Percentiles rank a stretch among this genome's conserved stretches.
phyloP scores from a whole-genome alignment of 2,329 filamentous ascomycete species.

The Penicillium capsulatum region DNA sequence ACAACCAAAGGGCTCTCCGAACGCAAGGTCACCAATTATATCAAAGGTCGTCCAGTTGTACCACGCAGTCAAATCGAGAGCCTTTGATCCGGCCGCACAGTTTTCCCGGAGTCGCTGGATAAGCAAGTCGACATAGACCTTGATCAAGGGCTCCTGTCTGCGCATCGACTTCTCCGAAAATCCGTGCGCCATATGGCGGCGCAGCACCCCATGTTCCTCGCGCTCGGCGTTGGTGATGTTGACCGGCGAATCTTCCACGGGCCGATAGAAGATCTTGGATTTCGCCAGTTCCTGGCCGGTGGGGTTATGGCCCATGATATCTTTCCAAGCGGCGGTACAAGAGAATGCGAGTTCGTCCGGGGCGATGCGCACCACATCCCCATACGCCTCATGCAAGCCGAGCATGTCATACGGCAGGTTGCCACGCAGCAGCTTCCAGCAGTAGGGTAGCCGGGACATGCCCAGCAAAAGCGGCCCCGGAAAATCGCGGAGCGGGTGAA shows the following conservation, averaged over 20 bases:
- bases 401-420: conserved; percentile 20
- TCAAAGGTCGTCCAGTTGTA: conserved; percentile 30
- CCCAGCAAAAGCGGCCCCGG: conserved; percentile 1
- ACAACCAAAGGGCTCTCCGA: conserved; percentile 26
- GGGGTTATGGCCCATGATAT: conserved; percentile 16
- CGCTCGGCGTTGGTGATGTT: conserved; percentile 4
- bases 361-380: conserved; percentile 28
- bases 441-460: conserved; percentile 2
- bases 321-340: conserved; percentile 24
- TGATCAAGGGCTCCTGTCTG: conserved; percentile 35
- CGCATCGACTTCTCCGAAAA: conserved; percentile 42
- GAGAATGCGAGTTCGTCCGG: conserved; percentile 25
- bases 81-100: conserved; percentile 2
- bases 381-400: conserved; percentile 26
- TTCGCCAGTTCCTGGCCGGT: conserved; percentile 1
- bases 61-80: conserved; percentile 24
- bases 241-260: neutral
- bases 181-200: conserved; percentile 33
- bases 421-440: conserved; percentile 11
- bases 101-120: conserved; percentile 20
- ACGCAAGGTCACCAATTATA: conserved; percentile 27
- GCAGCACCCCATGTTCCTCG: conserved; percentile 21
- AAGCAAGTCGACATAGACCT: conserved; percentile 28
- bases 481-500: conserved; percentile 4
- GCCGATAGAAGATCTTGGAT: conserved; percentile 2